Conservation (phyloP, 208 protist genomes). For the Leishmania guyanensis region DNA sequence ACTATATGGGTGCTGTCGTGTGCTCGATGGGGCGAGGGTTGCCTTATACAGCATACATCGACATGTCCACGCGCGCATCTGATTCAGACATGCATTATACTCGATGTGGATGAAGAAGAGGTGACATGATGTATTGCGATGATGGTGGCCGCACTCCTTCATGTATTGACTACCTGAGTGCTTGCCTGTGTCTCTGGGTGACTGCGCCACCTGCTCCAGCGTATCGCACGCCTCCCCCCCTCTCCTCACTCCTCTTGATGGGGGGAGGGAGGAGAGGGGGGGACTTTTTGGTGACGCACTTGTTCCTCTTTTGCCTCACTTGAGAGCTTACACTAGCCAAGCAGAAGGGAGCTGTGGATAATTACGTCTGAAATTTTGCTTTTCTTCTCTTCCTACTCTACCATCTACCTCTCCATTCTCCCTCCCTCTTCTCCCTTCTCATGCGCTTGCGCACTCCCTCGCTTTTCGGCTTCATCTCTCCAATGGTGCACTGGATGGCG, state of each 20-base stretch:
- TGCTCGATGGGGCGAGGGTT: background rate
- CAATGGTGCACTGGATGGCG: background rate
- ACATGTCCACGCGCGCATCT: background rate
- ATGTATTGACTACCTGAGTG: background rate
- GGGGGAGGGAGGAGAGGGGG: background rate
- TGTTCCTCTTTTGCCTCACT: no score
- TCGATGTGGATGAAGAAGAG: background rate
- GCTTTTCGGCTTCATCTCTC: background rate
- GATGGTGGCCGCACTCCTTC: background rate
- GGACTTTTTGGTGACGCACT: no score
- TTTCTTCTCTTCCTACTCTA: conserved; percentile 2
- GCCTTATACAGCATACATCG: background rate
- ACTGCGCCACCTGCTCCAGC: background rate
- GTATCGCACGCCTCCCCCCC: background rate
- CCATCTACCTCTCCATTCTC: background rate
- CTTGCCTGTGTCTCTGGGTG: conserved; percentile 13
- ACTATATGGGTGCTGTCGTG: background rate
- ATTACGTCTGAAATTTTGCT: background rate
- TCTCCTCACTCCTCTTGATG: background rate
- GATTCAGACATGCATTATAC: background rate
- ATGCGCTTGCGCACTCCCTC: conserved; percentile 5
- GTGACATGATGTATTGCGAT: background rate
- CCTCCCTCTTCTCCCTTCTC: background rate
- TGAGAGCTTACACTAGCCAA: no score
- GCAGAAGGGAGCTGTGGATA: background rate